phyloP scores from a whole-genome alignment of 768 basidiomycete species.

The Terana coerulea region DNA sequence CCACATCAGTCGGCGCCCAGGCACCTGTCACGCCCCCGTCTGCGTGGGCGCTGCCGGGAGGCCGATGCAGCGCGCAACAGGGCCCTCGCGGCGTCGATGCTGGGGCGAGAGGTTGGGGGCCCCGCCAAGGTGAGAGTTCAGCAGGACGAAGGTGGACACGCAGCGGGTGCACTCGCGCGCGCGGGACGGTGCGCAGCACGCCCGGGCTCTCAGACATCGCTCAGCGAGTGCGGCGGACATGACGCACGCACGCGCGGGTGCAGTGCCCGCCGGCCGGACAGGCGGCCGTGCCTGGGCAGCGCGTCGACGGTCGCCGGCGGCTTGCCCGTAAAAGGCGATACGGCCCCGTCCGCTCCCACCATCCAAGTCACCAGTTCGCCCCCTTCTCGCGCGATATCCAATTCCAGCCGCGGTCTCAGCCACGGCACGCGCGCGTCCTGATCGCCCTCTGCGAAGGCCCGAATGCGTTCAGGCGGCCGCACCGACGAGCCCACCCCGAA shows the following conservation, averaged over 20 bases:
- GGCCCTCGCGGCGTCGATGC: neutral
- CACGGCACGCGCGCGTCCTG: neutral
- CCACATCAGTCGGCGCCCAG: constrained; percentile 12
- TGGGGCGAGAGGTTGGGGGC: neutral
- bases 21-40: constrained; percentile 10
- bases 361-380: neutral
- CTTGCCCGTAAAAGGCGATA: neutral
- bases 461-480: neutral
- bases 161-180: too few relatives aligned
- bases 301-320: constrained; percentile 2
- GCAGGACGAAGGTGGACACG: neutral
- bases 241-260: constrained; percentile 1
- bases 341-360: constrained; percentile 1
- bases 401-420: neutral
- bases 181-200: neutral
- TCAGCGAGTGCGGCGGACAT: neutral
- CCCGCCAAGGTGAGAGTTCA: neutral
- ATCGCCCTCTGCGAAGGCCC: neutral
- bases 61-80: neutral
- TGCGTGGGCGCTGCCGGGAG: neutral
- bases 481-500: too few relatives aligned
- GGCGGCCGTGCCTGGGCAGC: neutral
- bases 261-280: neutral
- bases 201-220: neutral
- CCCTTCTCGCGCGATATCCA: neutral